phyloP scores from a whole-genome alignment of 1,284 basidiomycete genomes.

The Calocybe gambosa region DNA sequence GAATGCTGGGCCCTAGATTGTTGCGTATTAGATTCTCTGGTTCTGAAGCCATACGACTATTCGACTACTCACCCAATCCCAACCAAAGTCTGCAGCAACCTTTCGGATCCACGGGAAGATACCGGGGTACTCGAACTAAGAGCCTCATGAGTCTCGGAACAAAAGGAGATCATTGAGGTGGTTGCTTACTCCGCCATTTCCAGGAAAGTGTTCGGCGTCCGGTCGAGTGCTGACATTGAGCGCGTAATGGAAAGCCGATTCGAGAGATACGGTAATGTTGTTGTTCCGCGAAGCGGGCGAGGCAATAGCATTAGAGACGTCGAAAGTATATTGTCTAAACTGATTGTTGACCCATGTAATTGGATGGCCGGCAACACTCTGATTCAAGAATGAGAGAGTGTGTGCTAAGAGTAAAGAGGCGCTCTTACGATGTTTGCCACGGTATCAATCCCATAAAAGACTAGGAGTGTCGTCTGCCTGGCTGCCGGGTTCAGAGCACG shows the following conservation, averaged over 20 bases:
- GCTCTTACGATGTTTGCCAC: slow-evolving; percentile 42
- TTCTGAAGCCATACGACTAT: neutral
- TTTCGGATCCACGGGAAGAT: slow-evolving; percentile 47
- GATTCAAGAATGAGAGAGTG: neutral
- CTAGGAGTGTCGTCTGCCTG: slow-evolving; percentile 36
- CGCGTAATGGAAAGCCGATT: slow-evolving; percentile 49
- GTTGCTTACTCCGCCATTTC: slow-evolving; percentile 12
- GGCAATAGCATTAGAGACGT: slow-evolving; percentile 36
- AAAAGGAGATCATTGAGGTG: neutral
- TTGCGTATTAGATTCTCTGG: neutral
- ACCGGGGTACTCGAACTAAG: slow-evolving; percentile 44
- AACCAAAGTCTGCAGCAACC: slow-evolving; percentile 50
- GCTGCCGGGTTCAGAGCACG: slow-evolving; percentile 17
- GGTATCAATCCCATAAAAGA: slow-evolving; percentile 57
- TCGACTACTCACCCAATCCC: slow-evolving; percentile 44
- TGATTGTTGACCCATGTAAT: slow-evolving; percentile 55
- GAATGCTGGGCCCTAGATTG: slow-evolving; percentile 49
- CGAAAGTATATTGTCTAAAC: slow-evolving; percentile 50
- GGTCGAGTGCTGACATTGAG: slow-evolving; percentile 44
- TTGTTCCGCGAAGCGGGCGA: slow-evolving; percentile 23
- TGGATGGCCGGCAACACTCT: slow-evolving; percentile 46
- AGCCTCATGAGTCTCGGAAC: neutral
- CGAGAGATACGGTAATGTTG: slow-evolving; percentile 48
- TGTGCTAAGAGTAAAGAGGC: neutral
- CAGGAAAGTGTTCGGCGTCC: slow-evolving; percentile 38